phyloP scores from a whole-genome alignment of 2,329 filamentous ascomycete species.

The Ceratocystis variospora region DNA sequence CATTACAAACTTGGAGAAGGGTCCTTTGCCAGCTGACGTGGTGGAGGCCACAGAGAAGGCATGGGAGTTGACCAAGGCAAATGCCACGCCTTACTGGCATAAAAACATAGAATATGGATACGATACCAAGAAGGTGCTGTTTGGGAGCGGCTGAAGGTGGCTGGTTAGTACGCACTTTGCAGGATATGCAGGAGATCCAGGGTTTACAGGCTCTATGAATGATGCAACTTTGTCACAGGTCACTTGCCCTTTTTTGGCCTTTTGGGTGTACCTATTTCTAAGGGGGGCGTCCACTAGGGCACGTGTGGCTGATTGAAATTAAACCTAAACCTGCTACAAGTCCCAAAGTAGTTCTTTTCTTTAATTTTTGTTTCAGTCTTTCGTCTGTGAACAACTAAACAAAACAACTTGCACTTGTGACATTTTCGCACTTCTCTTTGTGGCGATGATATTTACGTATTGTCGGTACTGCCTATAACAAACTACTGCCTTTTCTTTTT shows the following conservation, averaged over 20 bases:
- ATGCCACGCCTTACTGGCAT: conserved; percentile 41
- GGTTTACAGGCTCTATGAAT: not conserved
- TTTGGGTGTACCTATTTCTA: not conserved
- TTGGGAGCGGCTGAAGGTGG: conserved; percentile 28
- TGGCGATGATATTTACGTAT: not conserved
- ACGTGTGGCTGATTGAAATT: not conserved
- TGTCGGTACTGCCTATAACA: not conserved
- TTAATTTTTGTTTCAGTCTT: not conserved
- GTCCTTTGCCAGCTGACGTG: conserved; percentile 63
- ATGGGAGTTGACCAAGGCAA: conserved; percentile 55
- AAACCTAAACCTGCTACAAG: not conserved
- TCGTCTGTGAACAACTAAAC: not conserved
- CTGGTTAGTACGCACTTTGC: not conserved
- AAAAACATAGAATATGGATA: conserved; percentile 53
- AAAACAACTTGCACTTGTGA: not conserved
- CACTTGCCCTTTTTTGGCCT: not conserved
- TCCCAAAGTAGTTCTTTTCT: not conserved
- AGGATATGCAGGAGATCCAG: not conserved
- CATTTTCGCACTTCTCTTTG: not conserved
- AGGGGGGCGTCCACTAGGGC: not conserved
- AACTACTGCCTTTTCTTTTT: not conserved
- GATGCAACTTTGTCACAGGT: not conserved
- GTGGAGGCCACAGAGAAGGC: conserved; percentile 62
- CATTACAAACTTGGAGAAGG: conserved; percentile 46
- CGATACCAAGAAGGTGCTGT: conserved; percentile 47